Base-by-base conservation (phyloP, 306 rosid species). In the Lupinus albus region DNA sequence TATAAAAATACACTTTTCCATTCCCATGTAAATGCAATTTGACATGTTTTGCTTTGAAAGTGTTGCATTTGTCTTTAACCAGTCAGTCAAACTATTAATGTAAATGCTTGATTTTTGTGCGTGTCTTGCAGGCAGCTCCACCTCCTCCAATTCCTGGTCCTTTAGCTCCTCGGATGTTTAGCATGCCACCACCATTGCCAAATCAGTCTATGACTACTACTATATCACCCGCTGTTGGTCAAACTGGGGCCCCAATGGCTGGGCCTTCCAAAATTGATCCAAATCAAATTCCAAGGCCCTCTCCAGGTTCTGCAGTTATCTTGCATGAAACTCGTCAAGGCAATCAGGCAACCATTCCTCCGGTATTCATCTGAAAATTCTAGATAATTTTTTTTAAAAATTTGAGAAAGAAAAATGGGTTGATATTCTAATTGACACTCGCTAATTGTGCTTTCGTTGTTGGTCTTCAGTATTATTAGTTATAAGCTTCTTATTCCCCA, bases 261-360 rank as follows among this genome's bases (percentile, higher is more conserved):
- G 95, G 96, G 61, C 84, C 92, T 66, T 86, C 99, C 30, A 93
- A 86, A 80, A 93, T 93, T 53, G 99, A 88, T 76, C 99, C 99
- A 46, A 93, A 86, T 85, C 99, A 93, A 83, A 90, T 93, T 83
- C 99, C 99, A 63, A 74, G 95, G 81, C 99, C 97, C 16, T 58
- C 87, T 39, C 91, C 99, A 68, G 84, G 89, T 69, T 86, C 95
- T 15, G 81, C 99, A 7, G 84, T 89, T 74, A 78, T 82, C 66
- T 42, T 88, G 74, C 92, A 88, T 69, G 96, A 87, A 71, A 93
- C 99, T 83, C 97, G 90, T 82, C 96, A 84, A 73, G 91, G 86
- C 70, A 88, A 84, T 71, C 96, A 93, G 73, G 99, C 97, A 20
- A 90, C 88, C 66, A 81, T 88, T 79, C 96, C 99, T 75, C 99